Base-by-base conservation (phyloP, 1,284 basidiomycete species). In the Cutaneotrichosporon sp. region DNA sequence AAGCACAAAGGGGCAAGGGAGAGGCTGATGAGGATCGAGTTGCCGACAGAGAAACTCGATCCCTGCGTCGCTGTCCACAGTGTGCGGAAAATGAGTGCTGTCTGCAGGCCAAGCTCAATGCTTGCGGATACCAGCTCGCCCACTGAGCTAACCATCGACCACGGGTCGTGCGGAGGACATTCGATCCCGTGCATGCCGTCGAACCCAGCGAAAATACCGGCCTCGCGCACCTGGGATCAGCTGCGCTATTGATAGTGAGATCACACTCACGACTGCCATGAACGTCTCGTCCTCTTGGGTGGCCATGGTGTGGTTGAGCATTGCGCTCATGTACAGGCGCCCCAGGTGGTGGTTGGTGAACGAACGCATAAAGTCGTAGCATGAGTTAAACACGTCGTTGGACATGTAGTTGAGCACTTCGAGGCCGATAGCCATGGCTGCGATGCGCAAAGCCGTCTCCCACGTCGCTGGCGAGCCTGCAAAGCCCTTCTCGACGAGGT, bases 261-360 rank as follows among this genome's bases (percentile, higher is more conserved):
- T n/a, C 5, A n/a, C 18, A 46, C 42, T 18, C 18, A 46, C 42
- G 9, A 91, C 84, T 70, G 90, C 89, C 61, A 87, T 86, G 22
- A 89, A 83, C 65, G 82, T 76, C 46, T 89, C 87, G 72, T 90
- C 88, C 56, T 87, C 83, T 56, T 91, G 82, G 5, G 89, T 88
- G 60, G 89, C 90, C 47, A 90, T 84, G 71, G 92, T 89, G 62
- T 92, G 84, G 49, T 86, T 86, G 31, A 92, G 82, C 65, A 89
- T 86, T 67, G 89, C 87, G 67, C 87, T 84, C 74, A 92, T 84
- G 76, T 90, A 90, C 62, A 87, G 84, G 69, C 87, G 86, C 76
- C 91, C 89, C 70, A 91, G 85, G 52, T 85, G 82, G 72, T 88
- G 88, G 26, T 86, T 84, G 83, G n/a, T 26, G 11, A 22, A 38